Evolutionary conservation across 306 rosid species (phyloP).

Genomic region (Cicer chorassanicum): DNA sequence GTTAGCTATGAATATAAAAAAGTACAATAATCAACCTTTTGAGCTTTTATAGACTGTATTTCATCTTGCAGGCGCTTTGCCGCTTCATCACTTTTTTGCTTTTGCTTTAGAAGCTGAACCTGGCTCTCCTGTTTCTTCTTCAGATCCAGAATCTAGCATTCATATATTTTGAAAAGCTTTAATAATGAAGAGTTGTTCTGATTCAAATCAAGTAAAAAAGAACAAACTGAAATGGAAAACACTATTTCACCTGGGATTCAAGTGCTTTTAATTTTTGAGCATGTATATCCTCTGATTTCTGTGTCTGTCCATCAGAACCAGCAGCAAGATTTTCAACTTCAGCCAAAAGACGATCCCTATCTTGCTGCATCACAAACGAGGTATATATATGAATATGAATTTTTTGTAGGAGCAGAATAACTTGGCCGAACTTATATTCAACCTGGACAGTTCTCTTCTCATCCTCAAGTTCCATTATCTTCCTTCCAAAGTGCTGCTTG

Average conservation of each 20-base stretch:
- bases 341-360: conserved; percentile 82
- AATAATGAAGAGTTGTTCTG: conserved; percentile 26
- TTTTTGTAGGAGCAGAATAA: conserved; percentile 37
- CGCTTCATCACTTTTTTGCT: conserved; percentile 97
- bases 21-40: conserved; percentile 70
- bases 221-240: conserved; percentile 14
- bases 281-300: conserved; percentile 82
- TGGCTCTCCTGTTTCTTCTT: conserved; percentile 96
- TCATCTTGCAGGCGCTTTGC: conserved; percentile 94
- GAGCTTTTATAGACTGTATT: conserved; percentile 95
- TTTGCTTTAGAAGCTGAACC: conserved; percentile 94
- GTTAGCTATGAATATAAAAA: conserved; percentile 17
- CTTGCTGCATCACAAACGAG: conserved; percentile 67
- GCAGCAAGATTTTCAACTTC: conserved; percentile 97
- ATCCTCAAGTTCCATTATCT: conserved; percentile 88
- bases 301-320: conserved; percentile 84
- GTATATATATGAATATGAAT: conserved; percentile 46
- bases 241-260: conserved; percentile 78
- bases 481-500: conserved; percentile 96
- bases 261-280: conserved; percentile 86
- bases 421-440: conserved; percentile 39
- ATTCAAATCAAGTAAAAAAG: conserved; percentile 25
- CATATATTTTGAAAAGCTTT: conserved; percentile 44
- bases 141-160: conserved; percentile 79
- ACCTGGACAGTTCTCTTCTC: conserved; percentile 95